Conservation (phyloP, 805 yeast genomes). For the Pichia manshurica region DNA sequence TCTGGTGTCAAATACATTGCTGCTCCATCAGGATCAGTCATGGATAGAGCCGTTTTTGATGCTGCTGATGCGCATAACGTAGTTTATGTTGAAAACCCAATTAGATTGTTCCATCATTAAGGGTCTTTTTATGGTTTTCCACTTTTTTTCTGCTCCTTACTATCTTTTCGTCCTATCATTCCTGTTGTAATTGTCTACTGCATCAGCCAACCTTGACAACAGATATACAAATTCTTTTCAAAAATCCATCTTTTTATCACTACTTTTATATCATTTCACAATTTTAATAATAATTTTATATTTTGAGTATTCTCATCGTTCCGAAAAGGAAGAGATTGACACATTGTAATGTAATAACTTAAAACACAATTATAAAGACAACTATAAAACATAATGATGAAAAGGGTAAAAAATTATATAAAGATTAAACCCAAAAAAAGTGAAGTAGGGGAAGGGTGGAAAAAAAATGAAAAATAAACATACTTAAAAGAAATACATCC, state of each 20-base stretch:
- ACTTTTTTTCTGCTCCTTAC: not conserved
- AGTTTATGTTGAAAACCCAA: conserved; percentile 94
- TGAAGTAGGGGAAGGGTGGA: not conserved
- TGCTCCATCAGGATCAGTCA: conserved; percentile 96
- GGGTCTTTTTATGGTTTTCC: not conserved
- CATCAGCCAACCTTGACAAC: no score
- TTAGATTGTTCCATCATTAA: conserved; percentile 96
- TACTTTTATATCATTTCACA: conserved; percentile 2
- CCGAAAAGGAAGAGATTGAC: no score
- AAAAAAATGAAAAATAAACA: not conserved
- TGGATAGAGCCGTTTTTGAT: conserved; percentile 92
- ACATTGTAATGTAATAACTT: conserved; percentile 1
- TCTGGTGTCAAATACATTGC: conserved; percentile 95
- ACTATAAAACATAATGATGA: conserved; percentile 1
- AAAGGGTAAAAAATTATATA: not conserved
- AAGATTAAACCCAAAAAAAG: not conserved
- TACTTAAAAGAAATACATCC: not conserved
- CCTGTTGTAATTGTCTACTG: no score
- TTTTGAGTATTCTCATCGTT: no score
- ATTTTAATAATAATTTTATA: no score
- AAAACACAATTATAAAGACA: conserved; percentile 1
- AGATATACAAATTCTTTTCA: no score
- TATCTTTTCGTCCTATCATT: no score
- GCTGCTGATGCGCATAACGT: conserved; percentile 91
- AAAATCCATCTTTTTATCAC: no score